A percentile compares a stretch with the other conserved stretches of the same genome.
phyloP scores from a whole-genome alignment of 139 green algal species.

The Pleodorina starrii region DNA sequence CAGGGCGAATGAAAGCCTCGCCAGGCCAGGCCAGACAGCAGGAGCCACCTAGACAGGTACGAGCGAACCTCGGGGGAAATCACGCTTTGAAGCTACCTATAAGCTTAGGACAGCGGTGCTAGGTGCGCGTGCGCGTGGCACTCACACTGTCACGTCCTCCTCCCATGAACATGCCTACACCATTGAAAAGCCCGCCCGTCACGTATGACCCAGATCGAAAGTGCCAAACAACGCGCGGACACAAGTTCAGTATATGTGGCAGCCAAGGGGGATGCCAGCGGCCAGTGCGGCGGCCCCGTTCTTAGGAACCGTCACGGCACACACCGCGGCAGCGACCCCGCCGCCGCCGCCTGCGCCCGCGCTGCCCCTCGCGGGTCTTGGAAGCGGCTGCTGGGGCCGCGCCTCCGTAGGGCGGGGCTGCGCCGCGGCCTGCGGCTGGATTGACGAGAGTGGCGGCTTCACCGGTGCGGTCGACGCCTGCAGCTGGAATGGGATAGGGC shows the following conservation, averaged over 20 bases:
- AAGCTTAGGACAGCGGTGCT: not conserved
- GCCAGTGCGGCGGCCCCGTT: not conserved
- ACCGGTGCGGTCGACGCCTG: not conserved
- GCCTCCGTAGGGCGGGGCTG: not conserved
- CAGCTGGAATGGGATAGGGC: not conserved
- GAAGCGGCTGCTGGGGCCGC: not conserved
- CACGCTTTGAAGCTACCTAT: not conserved
- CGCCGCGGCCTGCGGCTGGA: not conserved
- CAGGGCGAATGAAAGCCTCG: not conserved
- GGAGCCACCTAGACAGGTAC: not conserved
- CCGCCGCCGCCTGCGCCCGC: not conserved
- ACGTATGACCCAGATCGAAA: not conserved
- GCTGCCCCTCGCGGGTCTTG: not conserved
- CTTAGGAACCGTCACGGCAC: not conserved
- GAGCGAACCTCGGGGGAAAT: not conserved
- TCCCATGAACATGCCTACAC: not conserved
- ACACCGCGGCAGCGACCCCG: not conserved
- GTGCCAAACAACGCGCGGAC: not conserved
- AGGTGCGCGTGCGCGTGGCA: too few relatives aligned
- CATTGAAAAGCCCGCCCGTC: not conserved
- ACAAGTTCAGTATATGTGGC: not conserved
- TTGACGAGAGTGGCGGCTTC: not conserved
- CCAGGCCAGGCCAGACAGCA: not conserved
- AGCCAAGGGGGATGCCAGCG: constrained; percentile 2
- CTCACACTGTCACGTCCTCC: too few relatives aligned